Percentiles rank a stretch among this genome's conserved stretches.
Evolutionary conservation across 2,329 filamentous ascomycete genomes (phyloP).

Genomic region (Fusarium devonianum): DNA sequence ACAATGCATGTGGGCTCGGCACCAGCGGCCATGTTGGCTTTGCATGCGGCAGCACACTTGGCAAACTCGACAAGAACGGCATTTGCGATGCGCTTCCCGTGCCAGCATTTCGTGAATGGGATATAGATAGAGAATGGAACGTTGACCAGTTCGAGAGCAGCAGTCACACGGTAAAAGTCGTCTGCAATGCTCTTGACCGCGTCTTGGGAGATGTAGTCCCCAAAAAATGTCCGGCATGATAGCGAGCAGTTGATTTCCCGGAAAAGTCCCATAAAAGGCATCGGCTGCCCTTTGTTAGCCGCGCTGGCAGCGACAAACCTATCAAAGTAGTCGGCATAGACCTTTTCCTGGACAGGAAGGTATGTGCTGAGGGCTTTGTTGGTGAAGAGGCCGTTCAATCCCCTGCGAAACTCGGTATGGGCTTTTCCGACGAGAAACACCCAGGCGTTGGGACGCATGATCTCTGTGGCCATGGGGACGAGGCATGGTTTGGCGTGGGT

Average conservation of each 20-base stretch:
- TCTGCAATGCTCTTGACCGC: slow-evolving; percentile 77
- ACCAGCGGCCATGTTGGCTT: slow-evolving; percentile 73
- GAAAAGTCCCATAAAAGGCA: slow-evolving; percentile 74
- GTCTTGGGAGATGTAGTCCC: slow-evolving; percentile 77
- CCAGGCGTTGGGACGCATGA: slow-evolving; percentile 76
- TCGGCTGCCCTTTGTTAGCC: slow-evolving; percentile 60
- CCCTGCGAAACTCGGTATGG: slow-evolving; percentile 80
- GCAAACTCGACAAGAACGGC: slow-evolving; percentile 74
- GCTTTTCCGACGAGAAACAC: slow-evolving; percentile 80
- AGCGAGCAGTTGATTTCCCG: slow-evolving; percentile 81
- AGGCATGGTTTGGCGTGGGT: slow-evolving; percentile 78
- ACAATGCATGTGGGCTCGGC: slow-evolving; percentile 75
- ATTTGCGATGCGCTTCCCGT: slow-evolving; percentile 77
- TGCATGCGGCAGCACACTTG: slow-evolving; percentile 75
- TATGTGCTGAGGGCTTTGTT: slow-evolving; percentile 74
- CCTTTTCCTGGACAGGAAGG: slow-evolving; percentile 75
- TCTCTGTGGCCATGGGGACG: slow-evolving; percentile 77
- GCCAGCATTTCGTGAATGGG: slow-evolving; percentile 79
- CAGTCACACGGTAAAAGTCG: slow-evolving; percentile 81
- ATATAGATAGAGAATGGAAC: slow-evolving; percentile 74
- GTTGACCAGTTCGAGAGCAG: slow-evolving; percentile 81
- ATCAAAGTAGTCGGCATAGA: slow-evolving; percentile 74
- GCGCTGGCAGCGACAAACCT: slow-evolving; percentile 69
- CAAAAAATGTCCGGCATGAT: slow-evolving; percentile 81
- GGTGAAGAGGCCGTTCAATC: slow-evolving; percentile 77